Conservation (phyloP, 352 stramenopile species). For the Pythium coloratum region DNA sequence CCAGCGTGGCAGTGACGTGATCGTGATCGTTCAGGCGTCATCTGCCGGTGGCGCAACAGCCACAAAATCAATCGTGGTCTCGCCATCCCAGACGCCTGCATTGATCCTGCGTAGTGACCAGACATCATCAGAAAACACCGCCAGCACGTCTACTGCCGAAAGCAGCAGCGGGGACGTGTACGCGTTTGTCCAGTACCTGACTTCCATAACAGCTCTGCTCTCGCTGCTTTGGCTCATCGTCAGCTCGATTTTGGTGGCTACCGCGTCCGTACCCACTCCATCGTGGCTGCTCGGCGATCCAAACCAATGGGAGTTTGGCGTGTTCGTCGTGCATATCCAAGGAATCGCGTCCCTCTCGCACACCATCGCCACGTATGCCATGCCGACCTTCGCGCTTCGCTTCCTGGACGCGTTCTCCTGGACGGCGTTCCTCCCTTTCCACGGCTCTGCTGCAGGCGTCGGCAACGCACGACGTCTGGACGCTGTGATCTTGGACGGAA, state of each 20-base stretch:
- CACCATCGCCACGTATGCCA: not conserved
- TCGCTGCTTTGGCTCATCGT: not conserved
- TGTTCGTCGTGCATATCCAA: conserved; percentile 30
- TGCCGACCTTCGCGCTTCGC: conserved; percentile 12
- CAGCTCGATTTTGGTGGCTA: not conserved
- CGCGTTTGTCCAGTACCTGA: conserved; percentile 1
- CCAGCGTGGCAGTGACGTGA: not conserved
- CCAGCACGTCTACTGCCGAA: not conserved
- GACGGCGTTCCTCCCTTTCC: conserved; percentile 19
- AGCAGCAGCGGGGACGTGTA: not conserved
- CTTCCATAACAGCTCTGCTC: not conserved
- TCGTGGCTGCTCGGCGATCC: conserved; percentile 6
- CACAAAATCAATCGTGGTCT: not conserved
- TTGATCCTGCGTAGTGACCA: not conserved
- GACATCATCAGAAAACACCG: not conserved
- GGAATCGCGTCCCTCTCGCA: conserved; percentile 17
- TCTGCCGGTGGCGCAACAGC: not conserved
- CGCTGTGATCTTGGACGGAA: conserved; percentile 14
- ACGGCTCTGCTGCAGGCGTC: not conserved
- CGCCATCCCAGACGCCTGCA: conserved; percentile 2
- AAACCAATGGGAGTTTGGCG: conserved; percentile 30
- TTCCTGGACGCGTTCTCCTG: conserved; percentile 29
- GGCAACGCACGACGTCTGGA: conserved; percentile 5
- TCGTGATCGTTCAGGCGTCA: not conserved
- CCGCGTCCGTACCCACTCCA: not conserved